phyloP scores from a whole-genome alignment of 805 yeast species.

The Lachancea fermentati region DNA sequence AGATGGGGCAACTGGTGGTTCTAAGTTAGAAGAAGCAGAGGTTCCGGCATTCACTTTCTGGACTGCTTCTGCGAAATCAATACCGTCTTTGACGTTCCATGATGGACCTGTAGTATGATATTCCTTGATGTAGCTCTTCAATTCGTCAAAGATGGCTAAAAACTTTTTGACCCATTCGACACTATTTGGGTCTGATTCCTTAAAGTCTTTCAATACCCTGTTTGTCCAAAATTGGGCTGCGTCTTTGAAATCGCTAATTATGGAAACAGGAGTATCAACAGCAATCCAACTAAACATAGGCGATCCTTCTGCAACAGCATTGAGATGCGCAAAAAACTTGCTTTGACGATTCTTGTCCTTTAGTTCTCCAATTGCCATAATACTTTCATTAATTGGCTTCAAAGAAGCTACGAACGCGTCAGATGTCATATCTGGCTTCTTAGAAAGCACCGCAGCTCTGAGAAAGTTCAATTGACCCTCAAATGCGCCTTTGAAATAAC shows the following conservation, averaged over 20 bases:
- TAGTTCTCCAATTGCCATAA: conserved; percentile 51
- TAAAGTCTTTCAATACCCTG: conserved; percentile 79
- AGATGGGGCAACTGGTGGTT: conserved; percentile 36
- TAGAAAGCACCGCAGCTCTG: conserved; percentile 50
- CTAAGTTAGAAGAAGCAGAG: conserved; percentile 22
- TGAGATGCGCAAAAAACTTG: conserved; percentile 61
- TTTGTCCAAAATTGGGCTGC: conserved; percentile 93
- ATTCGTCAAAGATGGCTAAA: conserved; percentile 57
- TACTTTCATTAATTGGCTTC: conserved; percentile 59
- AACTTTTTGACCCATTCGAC: conserved; percentile 78
- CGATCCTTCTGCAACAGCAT: conserved; percentile 81
- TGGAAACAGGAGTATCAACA: conserved; percentile 65
- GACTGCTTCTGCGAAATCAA: conserved; percentile 48
- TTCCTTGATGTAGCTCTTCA: conserved; percentile 69
- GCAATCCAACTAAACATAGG: conserved; percentile 91
- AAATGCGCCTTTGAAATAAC: conserved; percentile 48
- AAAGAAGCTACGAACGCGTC: conserved; percentile 51
- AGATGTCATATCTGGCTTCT: conserved; percentile 58
- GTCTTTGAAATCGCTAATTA: conserved; percentile 79
- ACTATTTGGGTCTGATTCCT: conserved; percentile 61
- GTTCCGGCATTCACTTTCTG: conserved; percentile 19
- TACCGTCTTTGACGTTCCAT: conserved; percentile 63
- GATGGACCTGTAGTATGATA: conserved; percentile 78
- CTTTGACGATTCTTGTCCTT: conserved; percentile 75
- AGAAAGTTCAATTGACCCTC: conserved; percentile 54